These are phyloP conservation scores for Carnegiea gigantea DNA, from an alignment of 179 eudicot species.

Conservation along the genomic window DNA sequence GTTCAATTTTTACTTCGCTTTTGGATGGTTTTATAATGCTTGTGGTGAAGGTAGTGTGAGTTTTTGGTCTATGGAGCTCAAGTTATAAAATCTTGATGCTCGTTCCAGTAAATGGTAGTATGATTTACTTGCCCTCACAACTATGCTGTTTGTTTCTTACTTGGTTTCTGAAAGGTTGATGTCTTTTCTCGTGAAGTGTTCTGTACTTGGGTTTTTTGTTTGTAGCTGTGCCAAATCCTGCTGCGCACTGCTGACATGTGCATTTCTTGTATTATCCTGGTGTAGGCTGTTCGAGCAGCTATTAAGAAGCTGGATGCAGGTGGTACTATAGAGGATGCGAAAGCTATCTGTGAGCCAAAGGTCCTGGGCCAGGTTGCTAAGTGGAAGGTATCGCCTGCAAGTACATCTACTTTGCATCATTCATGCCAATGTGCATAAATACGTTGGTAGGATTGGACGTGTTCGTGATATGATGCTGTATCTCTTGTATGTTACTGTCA, in stretches of 20 bases:
- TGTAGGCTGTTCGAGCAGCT: conserved; percentile 62
- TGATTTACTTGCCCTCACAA: not conserved
- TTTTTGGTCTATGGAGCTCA: not conserved
- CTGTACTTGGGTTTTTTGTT: not conserved
- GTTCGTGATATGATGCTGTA: not conserved
- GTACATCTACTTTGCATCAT: not conserved
- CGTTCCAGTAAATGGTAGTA: not conserved
- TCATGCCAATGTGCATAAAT: not conserved
- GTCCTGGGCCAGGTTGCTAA: conserved; percentile 39
- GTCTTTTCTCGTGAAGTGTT: not conserved
- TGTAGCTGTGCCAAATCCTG: not conserved
- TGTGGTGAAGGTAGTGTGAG: not conserved
- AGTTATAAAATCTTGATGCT: not conserved
- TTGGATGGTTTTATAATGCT: too few species aligned
- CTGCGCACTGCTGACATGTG: conserved; percentile 6
- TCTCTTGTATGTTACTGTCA: not conserved
- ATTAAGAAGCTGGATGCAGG: conserved; percentile 45
- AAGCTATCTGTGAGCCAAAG: conserved; percentile 50
- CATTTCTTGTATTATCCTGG: not conserved
- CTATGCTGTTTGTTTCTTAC: not conserved
- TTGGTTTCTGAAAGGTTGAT: not conserved
- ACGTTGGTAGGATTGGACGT: not conserved
- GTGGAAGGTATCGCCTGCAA: conserved; percentile 55
- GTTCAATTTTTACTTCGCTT: too few species aligned
- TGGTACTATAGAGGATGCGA: conserved; percentile 49